These are phyloP conservation scores for Amoebophrya sp. DNA, from an alignment of 169 alveolate genomes.

Conservation along the genomic window DNA sequence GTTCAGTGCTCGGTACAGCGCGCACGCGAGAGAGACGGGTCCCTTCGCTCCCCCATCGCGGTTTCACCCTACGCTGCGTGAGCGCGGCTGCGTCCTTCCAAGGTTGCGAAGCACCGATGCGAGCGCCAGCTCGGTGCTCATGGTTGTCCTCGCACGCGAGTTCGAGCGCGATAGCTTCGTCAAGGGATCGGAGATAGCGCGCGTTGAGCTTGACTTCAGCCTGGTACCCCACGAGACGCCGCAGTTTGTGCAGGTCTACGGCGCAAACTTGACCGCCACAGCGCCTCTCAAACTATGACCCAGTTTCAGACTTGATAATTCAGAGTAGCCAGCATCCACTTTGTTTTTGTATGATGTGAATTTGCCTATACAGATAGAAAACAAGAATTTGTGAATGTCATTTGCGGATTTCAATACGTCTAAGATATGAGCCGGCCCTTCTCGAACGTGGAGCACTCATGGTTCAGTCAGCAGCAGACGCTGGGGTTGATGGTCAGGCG, in stretches of 20 bases:
- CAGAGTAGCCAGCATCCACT: too few relatives aligned
- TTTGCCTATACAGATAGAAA: too few relatives aligned
- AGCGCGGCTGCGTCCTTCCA: background rate
- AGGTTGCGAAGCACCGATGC: background rate
- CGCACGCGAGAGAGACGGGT: too few relatives aligned
- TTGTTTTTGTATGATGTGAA: too few relatives aligned
- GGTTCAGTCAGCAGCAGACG: background rate
- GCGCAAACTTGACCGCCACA: background rate
- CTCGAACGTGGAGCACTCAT: background rate
- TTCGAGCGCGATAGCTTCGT: background rate
- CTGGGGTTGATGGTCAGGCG: background rate
- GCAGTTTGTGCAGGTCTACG: background rate
- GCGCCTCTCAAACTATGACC: too few relatives aligned
- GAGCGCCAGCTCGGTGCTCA: background rate
- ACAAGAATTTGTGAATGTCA: too few relatives aligned
- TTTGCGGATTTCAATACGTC: too few relatives aligned
- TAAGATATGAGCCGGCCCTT: too few relatives aligned
- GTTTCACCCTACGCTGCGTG: too few relatives aligned
- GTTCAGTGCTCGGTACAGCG: background rate
- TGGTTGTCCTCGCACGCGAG: background rate
- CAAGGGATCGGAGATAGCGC: background rate
- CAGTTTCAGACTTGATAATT: too few relatives aligned
- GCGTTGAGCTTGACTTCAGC: background rate
- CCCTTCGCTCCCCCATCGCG: too few relatives aligned
- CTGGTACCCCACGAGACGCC: background rate